A percentile compares a stretch with the other conserved stretches of the same genome.
Conservation (phyloP, 140 eudicot species). For the Oenanthe javanica region DNA sequence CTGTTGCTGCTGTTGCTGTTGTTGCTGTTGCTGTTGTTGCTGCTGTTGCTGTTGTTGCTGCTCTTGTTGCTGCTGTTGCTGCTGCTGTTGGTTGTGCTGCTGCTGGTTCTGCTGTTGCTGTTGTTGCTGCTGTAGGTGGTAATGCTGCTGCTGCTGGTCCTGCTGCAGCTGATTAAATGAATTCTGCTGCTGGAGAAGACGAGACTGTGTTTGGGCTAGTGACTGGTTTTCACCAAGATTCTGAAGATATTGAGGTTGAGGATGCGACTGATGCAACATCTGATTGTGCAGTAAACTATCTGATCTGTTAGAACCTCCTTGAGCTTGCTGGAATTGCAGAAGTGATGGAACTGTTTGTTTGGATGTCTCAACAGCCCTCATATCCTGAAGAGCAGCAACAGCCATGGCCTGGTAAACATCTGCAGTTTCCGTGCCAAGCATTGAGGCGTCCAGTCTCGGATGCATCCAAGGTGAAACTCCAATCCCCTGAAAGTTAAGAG, state of each 20-base stretch:
- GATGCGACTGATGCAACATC: constrained; percentile 48
- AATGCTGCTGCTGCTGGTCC: constrained; percentile 19
- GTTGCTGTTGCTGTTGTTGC: background rate
- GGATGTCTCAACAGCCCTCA: constrained; percentile 48
- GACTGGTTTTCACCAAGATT: constrained; percentile 8
- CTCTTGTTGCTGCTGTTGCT: constrained; percentile 13
- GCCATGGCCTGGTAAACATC: constrained; percentile 83
- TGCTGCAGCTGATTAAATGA: constrained; percentile 30
- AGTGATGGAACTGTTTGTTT: constrained; percentile 42
- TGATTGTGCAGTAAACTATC: constrained; percentile 37
- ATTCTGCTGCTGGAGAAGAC: constrained; percentile 48
- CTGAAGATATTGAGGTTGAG: constrained; percentile 24
- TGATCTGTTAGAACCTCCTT: constrained; percentile 28
- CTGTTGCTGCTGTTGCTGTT: background rate
- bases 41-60: background rate
- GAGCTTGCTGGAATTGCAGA: constrained; percentile 61
- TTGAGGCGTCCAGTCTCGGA: constrained; percentile 63
- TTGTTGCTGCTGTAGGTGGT: background rate
- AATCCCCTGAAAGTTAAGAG: constrained; percentile 65
- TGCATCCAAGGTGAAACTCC: constrained; percentile 71
- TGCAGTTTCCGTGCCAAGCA: constrained; percentile 65
- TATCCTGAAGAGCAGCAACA: constrained; percentile 67
- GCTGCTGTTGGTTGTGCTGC: constrained; percentile 17
- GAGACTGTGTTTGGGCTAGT: constrained; percentile 22
- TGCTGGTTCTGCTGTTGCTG: constrained; percentile 14